Evolutionary conservation across 352 stramenopile genomes (phyloP).

Genomic region (Pythium biforme): DNA sequence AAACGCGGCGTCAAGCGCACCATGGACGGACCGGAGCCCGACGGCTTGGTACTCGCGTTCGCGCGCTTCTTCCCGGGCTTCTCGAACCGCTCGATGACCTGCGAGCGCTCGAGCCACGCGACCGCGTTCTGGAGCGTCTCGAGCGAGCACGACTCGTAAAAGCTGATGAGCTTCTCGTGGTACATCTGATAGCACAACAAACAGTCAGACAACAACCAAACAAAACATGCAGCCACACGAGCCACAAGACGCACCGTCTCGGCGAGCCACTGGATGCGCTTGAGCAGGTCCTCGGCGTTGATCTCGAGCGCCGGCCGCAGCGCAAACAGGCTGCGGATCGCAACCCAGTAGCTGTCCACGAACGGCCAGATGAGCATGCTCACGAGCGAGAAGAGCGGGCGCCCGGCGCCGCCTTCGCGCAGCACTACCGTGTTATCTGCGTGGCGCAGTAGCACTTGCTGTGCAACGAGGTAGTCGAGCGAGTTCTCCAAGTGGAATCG

Average conservation of each 20-base stretch:
- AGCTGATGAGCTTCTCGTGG: slow-evolving; percentile 81
- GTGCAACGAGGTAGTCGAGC: slow-evolving; percentile 39
- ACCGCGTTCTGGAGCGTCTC: slow-evolving; percentile 84
- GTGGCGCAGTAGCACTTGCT: slow-evolving; percentile 36
- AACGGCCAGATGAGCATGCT: slow-evolving; percentile 85
- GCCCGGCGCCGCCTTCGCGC: slow-evolving; percentile 11
- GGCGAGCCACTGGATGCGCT: slow-evolving; percentile 80
- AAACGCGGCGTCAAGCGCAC: slow-evolving; percentile 43
- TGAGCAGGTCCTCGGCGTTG: slow-evolving; percentile 59
- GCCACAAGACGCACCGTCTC: slow-evolving; percentile 56
- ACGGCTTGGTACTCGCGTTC: background rate
- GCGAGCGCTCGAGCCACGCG: slow-evolving; percentile 59
- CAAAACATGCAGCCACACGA: too few species aligned
- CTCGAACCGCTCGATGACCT: slow-evolving; percentile 51
- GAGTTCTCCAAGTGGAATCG: slow-evolving; percentile 39
- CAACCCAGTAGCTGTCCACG: slow-evolving; percentile 86
- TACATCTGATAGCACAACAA: slow-evolving; percentile 53
- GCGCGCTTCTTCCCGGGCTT: slow-evolving; percentile 9
- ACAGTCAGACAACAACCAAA: too few species aligned
- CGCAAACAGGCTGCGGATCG: slow-evolving; percentile 70
- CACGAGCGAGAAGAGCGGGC: slow-evolving; percentile 61
- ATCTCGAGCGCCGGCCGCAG: slow-evolving; percentile 54
- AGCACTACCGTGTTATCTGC: slow-evolving; percentile 12
- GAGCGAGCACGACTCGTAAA: slow-evolving; percentile 85
- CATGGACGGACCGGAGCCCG: slow-evolving; percentile 13